Evolutionary conservation across 1,284 basidiomycete genomes (phyloP).

Genomic region (Fomes fomentarius): DNA sequence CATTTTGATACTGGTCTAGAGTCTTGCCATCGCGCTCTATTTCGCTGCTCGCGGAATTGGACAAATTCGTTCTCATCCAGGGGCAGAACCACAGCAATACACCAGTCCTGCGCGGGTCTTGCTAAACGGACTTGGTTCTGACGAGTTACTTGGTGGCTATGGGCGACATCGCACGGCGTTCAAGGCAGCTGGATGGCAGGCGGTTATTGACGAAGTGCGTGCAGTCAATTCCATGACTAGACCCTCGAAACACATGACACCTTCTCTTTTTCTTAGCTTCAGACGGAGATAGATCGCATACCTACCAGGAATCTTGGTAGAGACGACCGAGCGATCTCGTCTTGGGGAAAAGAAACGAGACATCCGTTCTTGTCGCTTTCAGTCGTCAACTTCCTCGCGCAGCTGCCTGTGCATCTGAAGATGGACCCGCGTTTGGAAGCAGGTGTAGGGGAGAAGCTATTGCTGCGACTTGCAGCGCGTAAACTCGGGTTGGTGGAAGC

Average conservation of each 20-base stretch:
- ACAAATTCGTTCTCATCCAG: constrained; percentile 42
- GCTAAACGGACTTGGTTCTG: constrained; percentile 92
- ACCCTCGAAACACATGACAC: background rate
- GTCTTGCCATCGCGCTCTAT: constrained; percentile 89
- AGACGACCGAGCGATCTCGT: constrained; percentile 91
- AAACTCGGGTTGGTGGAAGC: constrained; percentile 73
- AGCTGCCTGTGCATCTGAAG: constrained; percentile 81
- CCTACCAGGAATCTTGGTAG: constrained; percentile 90
- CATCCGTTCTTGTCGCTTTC: constrained; percentile 88
- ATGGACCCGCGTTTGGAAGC: constrained; percentile 70
- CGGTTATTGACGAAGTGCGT: constrained; percentile 79
- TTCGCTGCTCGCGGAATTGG: constrained; percentile 89
- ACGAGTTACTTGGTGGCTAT: constrained; percentile 96
- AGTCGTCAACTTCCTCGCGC: constrained; percentile 75
- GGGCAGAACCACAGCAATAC: constrained; percentile 53
- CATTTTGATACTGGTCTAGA: constrained; percentile 50
- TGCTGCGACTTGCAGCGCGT: constrained; percentile 74
- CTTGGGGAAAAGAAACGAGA: constrained; percentile 87
- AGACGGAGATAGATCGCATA: constrained; percentile 91
- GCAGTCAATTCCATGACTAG: background rate
- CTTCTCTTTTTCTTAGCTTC: constrained; percentile 51
- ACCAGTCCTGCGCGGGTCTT: constrained; percentile 81
- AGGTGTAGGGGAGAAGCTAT: constrained; percentile 86
- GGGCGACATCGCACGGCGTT: constrained; percentile 86
- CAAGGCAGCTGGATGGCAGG: constrained; percentile 65